phyloP scores from a whole-genome alignment of 768 basidiomycete genomes.

The Russula lepida region DNA sequence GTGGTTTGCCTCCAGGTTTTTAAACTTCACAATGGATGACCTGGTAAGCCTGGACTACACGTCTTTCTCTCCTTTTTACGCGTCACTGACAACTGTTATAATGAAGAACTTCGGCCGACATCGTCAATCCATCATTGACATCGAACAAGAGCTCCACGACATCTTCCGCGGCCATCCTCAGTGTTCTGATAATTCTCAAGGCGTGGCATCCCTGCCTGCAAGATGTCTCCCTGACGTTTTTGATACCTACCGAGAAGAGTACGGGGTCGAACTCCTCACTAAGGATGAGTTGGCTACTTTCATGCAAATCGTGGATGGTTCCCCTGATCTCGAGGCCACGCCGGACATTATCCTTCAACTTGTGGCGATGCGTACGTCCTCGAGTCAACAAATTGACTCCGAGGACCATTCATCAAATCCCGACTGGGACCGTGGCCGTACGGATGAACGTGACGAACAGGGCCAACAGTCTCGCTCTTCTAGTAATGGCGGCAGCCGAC shows the following conservation, averaged over 20 bases:
- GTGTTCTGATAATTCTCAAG: slow-evolving; percentile 47
- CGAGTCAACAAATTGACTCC: slow-evolving; percentile 14
- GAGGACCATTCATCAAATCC: background rate
- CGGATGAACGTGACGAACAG: slow-evolving; percentile 27
- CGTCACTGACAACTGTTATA: background rate
- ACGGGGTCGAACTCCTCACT: slow-evolving; percentile 56
- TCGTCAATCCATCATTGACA: slow-evolving; percentile 62
- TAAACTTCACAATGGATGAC: slow-evolving; percentile 11
- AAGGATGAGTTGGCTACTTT: slow-evolving; percentile 56
- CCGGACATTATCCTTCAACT: slow-evolving; percentile 55
- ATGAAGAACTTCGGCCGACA: slow-evolving; percentile 41
- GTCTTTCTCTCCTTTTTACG: background rate
- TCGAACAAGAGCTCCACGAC: slow-evolving; percentile 57
- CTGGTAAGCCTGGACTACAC: background rate
- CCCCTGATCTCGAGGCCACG: slow-evolving; percentile 60
- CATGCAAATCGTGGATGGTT: slow-evolving; percentile 44
- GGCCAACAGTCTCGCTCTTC: slow-evolving; percentile 41
- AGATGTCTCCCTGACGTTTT: slow-evolving; percentile 65
- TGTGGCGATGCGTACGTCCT: slow-evolving; percentile 38
- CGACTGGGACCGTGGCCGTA: slow-evolving; percentile 36
- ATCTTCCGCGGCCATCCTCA: slow-evolving; percentile 62
- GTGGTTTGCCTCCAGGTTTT: background rate
- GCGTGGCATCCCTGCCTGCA: slow-evolving; percentile 60
- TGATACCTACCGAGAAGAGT: slow-evolving; percentile 49
- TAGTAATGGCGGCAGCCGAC: slow-evolving; percentile 39